Conservation (phyloP, 2,329 filamentous ascomycete genomes). For the Nemania abortiva region DNA sequence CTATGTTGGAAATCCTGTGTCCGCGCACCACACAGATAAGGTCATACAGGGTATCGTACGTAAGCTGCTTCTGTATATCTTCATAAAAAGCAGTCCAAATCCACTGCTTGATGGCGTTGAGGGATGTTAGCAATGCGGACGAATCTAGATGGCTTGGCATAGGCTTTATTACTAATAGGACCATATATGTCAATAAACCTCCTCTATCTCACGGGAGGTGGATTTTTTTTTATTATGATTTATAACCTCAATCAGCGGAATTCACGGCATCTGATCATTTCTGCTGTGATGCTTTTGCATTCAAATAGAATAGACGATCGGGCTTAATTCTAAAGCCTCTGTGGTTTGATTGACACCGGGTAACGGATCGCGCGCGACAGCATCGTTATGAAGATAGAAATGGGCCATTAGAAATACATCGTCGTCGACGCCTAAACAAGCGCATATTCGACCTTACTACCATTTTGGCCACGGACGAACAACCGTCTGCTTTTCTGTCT, state of each 20-base stretch:
- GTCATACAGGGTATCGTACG: background rate
- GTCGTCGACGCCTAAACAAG: background rate
- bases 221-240: conserved; percentile 11
- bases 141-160: background rate
- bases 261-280: background rate
- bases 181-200: background rate
- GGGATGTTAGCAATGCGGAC: conserved; percentile 1
- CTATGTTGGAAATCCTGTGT: background rate
- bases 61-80: conserved; percentile 13
- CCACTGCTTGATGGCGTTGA: conserved; percentile 17
- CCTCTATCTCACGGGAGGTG: conserved; percentile 21
- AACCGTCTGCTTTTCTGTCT: background rate
- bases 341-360: background rate
- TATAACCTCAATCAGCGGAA: conserved; percentile 2
- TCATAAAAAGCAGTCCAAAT: conserved; percentile 17
- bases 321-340: background rate
- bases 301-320: background rate
- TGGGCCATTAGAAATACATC: background rate
- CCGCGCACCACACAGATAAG: background rate
- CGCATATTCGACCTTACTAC: background rate
- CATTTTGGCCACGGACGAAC: background rate
- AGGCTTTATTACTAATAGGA: conserved; percentile 12
- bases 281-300: background rate
- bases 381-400: background rate
- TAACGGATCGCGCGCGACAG: background rate